Percentiles rank a stretch among this genome's conserved stretches.
These are phyloP conservation scores for Kluyveromyces sp. DNA, from an alignment of 1,139 yeast species.

Conservation along the genomic window DNA sequence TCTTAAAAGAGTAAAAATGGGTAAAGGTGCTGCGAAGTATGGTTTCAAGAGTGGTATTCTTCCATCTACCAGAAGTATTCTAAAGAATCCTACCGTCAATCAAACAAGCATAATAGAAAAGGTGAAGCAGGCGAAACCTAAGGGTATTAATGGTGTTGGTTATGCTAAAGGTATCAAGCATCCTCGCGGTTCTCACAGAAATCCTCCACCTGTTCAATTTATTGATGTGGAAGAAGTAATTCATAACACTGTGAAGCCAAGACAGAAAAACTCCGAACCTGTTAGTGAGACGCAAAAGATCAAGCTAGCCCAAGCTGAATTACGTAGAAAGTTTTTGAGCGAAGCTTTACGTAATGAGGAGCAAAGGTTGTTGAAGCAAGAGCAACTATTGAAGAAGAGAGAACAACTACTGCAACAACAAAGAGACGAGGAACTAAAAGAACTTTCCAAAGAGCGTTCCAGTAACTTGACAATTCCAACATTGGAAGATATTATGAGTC, in stretches of 20 bases:
- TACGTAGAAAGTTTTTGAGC: conserved; percentile 65
- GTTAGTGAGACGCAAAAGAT: conserved; percentile 46
- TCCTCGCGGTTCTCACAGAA: conserved; percentile 59
- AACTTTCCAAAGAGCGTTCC: conserved; percentile 17
- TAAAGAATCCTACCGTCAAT: conserved; percentile 55
- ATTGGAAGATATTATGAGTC: conserved; percentile 56
- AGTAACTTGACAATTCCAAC: conserved; percentile 67
- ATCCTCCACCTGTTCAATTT: conserved; percentile 45
- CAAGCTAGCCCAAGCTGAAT: conserved; percentile 50
- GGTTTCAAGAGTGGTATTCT: conserved; percentile 70
- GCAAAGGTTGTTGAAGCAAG: conserved; percentile 38
- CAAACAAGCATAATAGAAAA: conserved; percentile 38
- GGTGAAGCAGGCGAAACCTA: conserved; percentile 41
- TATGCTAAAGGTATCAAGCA: conserved; percentile 69
- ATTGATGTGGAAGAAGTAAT: conserved; percentile 55
- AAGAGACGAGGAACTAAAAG: conserved; percentile 29
- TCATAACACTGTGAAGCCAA: conserved; percentile 40
- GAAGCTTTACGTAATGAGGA: conserved; percentile 63
- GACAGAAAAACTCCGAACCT: conserved; percentile 29
- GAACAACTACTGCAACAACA: conserved; percentile 30
- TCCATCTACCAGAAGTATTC: conserved; percentile 67
- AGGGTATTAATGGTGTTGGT: conserved; percentile 38
- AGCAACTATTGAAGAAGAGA: conserved; percentile 30
- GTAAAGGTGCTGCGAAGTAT: conserved; percentile 38
- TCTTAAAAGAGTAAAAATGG: conserved; percentile 28